Percentiles rank a stretch among this genome's conserved stretches.
Evolutionary conservation across 2,329 filamentous ascomycete species (phyloP).

Genomic region (Claviceps pusilla): DNA sequence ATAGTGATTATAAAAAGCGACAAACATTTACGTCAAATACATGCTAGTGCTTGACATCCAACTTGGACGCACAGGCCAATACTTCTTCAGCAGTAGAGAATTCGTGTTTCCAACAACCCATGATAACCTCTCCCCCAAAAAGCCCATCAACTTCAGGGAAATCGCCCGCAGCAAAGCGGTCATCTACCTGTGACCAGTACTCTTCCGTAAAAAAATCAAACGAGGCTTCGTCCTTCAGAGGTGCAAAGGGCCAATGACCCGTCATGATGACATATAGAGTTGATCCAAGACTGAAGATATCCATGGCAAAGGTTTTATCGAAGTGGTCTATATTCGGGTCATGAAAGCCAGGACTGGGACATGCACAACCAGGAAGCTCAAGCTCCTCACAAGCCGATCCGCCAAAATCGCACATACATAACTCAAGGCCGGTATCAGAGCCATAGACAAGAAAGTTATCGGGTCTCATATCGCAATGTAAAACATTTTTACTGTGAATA

Average conservation of each 20-base stretch:
- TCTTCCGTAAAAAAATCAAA: neutral
- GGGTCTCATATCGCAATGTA: neutral
- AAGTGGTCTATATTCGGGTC: neutral
- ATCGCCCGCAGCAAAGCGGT: neutral
- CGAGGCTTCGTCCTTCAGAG: neutral
- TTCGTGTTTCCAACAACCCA: slow-evolving; percentile 4
- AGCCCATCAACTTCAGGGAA: neutral
- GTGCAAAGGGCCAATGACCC: neutral
- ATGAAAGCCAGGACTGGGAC: neutral
- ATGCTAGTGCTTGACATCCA: neutral
- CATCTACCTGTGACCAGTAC: neutral
- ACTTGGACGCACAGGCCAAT: neutral
- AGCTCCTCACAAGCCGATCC: neutral
- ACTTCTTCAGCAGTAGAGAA: slow-evolving; percentile 1
- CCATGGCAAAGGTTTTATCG: neutral
- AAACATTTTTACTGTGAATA: neutral
- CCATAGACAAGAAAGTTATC: neutral
- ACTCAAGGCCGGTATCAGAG: too few relatives aligned
- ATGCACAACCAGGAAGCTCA: neutral
- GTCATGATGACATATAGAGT: neutral
- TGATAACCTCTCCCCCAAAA: slow-evolving; percentile 4
- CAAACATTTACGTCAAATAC: neutral
- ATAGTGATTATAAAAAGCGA: too few relatives aligned
- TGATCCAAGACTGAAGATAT: neutral
- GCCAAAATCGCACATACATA: neutral